Evolutionary conservation across 2,329 filamentous ascomycete genomes (phyloP), one percentile per base, ranked within the genome.

Genomic region (Trichocomaceae sp.): DNA sequence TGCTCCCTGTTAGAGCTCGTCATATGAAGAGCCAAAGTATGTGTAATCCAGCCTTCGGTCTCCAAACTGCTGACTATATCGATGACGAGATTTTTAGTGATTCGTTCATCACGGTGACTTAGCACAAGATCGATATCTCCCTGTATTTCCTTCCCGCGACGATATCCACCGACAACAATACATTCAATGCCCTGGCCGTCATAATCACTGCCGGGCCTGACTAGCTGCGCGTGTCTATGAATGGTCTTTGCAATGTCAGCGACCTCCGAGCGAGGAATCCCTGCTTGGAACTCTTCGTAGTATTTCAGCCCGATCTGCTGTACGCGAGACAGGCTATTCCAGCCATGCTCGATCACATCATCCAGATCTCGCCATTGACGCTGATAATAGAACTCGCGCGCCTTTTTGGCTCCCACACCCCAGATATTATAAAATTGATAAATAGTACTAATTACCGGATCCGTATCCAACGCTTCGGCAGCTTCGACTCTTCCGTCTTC

Each of bases 231-330:
- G 59, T 93, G 84, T 1, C 73, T 64, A 1, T 86, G 77, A 15
- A 96, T 79, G 1, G 78, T 75, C 4, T 73, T 63, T 0, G 81
- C 82, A 52, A 96, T 95, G 0, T 67, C 64, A 61, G 89, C 84
- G 0, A 90, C 87, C 68, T 97, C 90, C 0, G 65, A 56, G 1
- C 90, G 82, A 0, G 88, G 80, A 4, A 97, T 88, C 13, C 81
- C 83, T 15, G 79, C 71, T 46, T 81, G 74, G 54, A 99, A 87
- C 59, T 97, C 92, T 33, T 95, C 87, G 67, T 95, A 96, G 71
- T 85, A 96, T 67, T 97, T 97, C 45, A 96, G 77, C 0, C 93
- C 92, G 54, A 97, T 95, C 67, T 97, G 90, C 69, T 96, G 92
- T 1, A 89, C 87, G 12, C 90, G 83, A 0, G 79, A 86, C 1